Conservation (phyloP, 129 eudicot genomes). For the Centaurea solstitialis region DNA sequence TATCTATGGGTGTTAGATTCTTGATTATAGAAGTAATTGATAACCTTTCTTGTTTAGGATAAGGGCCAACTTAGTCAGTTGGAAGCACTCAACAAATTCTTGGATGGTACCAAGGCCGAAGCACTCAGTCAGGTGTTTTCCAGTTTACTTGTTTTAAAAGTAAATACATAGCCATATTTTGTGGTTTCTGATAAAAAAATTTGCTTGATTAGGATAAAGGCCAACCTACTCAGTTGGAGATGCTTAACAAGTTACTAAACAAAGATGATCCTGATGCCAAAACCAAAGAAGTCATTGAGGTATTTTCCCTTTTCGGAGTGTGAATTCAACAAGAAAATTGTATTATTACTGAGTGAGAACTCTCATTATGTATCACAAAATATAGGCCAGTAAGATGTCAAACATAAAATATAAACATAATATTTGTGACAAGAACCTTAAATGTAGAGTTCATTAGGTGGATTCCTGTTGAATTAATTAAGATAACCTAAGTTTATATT, state of each 20-base stretch:
- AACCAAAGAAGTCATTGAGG: constrained; percentile 43
- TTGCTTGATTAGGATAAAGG: constrained; percentile 52
- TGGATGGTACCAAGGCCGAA: constrained; percentile 36
- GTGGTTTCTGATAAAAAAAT: background rate
- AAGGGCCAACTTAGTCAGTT: constrained; percentile 42
- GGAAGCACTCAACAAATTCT: constrained; percentile 47
- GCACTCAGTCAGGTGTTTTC: constrained; percentile 46
- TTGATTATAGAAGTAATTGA: background rate
- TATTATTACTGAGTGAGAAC: background rate
- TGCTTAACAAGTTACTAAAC: constrained; percentile 46
- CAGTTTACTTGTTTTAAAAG: background rate
- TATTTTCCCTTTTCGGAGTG: constrained; percentile 23
- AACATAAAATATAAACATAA: background rate
- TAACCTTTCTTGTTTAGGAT: constrained; percentile 46
- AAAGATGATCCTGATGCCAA: constrained; percentile 35
- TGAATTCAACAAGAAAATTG: background rate
- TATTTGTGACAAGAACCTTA: background rate
- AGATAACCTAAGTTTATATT: background rate
- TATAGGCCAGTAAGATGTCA: background rate
- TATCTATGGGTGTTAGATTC: background rate
- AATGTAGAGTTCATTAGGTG: background rate
- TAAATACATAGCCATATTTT: background rate
- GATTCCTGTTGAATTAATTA: background rate
- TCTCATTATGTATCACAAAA: background rate
- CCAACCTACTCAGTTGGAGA: constrained; percentile 35